Evolutionary conservation across 2,329 filamentous ascomycete species (phyloP).

Genomic region (Aquanectria penicillioides): DNA sequence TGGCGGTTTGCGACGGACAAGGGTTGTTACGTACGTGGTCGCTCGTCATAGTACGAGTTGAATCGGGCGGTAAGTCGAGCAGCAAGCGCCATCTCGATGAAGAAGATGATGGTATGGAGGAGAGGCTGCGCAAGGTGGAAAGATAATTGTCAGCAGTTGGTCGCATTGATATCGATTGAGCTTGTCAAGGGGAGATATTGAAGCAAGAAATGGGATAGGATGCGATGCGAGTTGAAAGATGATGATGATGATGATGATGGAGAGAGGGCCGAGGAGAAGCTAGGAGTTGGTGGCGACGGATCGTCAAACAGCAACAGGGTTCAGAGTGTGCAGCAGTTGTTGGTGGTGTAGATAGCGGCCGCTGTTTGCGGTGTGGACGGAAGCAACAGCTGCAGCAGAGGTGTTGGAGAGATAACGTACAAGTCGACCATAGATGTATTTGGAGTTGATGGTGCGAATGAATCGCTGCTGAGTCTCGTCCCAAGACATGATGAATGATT

Average conservation of each 20-base stretch:
- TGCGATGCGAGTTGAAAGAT: not conserved
- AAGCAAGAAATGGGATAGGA: not conserved
- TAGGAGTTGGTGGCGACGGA: constrained; percentile 11
- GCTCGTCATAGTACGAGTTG: constrained; percentile 92
- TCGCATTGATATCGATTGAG: constrained; percentile 27
- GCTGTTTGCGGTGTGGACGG: not conserved
- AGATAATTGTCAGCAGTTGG: constrained; percentile 35
- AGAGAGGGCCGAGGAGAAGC: not conserved
- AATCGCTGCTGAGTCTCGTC: constrained; percentile 69
- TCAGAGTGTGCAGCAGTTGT: constrained; percentile 1
- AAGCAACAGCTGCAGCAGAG: constrained; percentile 8
- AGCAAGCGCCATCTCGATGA: constrained; percentile 89
- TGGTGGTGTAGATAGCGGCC: constrained; percentile 11
- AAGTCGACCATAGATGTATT: constrained; percentile 78
- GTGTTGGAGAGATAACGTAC: constrained; percentile 60
- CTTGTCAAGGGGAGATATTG: not conserved
- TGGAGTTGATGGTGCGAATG: constrained; percentile 68
- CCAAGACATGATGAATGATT: constrained; percentile 60
- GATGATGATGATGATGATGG: not conserved
- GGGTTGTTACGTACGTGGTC: constrained; percentile 70
- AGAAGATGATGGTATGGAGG: constrained; percentile 83
- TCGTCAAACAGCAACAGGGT: constrained; percentile 11
- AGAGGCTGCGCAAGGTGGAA: constrained; percentile 76
- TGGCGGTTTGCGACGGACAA: not conserved
- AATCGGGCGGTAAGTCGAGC: constrained; percentile 86